Evolutionary conservation across 2,329 filamentous ascomycete species (phyloP).

Genomic region (Penicillium sp.): DNA sequence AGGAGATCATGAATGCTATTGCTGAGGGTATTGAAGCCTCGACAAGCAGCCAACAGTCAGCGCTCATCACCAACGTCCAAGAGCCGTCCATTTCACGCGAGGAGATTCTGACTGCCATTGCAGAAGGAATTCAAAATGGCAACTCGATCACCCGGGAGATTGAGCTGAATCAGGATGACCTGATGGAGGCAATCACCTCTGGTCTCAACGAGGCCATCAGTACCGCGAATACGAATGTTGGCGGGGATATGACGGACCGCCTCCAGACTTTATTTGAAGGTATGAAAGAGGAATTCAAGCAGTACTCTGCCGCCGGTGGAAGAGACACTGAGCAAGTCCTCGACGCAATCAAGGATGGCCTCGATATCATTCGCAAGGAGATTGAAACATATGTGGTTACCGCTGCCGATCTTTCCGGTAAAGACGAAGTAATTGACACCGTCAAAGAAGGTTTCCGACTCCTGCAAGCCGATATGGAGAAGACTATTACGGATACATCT

Average conservation of each 20-base stretch:
- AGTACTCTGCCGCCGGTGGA: constrained; percentile 75
- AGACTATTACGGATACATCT: constrained; percentile 49
- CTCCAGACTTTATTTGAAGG: constrained; percentile 60
- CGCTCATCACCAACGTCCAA: constrained; percentile 34
- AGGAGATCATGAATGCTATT: constrained; percentile 22
- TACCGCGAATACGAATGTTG: constrained; percentile 52
- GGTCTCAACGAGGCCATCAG: constrained; percentile 56
- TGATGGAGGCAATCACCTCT: constrained; percentile 60
- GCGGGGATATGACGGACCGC: constrained; percentile 60
- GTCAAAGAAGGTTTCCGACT: constrained; percentile 63
- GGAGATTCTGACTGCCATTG: constrained; percentile 58
- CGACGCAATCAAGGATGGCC: constrained; percentile 81
- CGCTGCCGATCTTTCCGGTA: constrained; percentile 65
- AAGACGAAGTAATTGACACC: constrained; percentile 75
- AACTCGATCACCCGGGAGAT: constrained; percentile 59
- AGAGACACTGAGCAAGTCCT: constrained; percentile 85
- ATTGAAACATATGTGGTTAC: constrained; percentile 80
- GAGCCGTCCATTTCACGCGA: constrained; percentile 52
- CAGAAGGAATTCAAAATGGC: constrained; percentile 56
- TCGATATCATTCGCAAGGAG: constrained; percentile 75
- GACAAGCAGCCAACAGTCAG: constrained; percentile 37
- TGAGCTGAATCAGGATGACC: constrained; percentile 52
- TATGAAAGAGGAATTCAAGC: constrained; percentile 67
- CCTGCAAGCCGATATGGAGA: constrained; percentile 59
- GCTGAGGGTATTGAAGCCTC: constrained; percentile 21